phyloP scores from a whole-genome alignment of 1,284 basidiomycete genomes.

The Cutaneotrichosporon sp. region DNA sequence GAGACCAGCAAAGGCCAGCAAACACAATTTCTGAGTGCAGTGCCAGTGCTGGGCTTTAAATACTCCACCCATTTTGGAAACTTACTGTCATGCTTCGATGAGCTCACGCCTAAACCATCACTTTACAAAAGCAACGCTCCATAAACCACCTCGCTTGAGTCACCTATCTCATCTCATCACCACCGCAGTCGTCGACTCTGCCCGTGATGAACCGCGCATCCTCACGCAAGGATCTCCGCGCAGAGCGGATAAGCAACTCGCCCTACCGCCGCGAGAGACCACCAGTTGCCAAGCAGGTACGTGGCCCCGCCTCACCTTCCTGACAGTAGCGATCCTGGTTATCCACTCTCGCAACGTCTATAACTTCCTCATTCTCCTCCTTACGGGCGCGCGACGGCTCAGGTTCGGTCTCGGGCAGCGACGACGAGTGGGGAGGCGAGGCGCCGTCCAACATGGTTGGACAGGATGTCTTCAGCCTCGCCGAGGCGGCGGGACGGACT shows the following conservation, averaged over 20 bases:
- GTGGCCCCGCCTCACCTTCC: background rate
- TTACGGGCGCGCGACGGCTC: conserved; percentile 32
- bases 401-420: conserved; percentile 43
- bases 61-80: background rate
- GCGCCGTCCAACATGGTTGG: conserved; percentile 32
- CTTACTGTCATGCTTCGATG: background rate
- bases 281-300: background rate
- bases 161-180: background rate
- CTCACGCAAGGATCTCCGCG: conserved; percentile 33
- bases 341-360: conserved; percentile 15
- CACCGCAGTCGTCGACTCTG: background rate
- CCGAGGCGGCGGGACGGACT: conserved; percentile 33
- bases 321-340: conserved; percentile 10
- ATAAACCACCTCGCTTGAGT: background rate
- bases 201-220: conserved; percentile 38
- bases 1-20: too few relatives aligned
- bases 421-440: conserved; percentile 47
- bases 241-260: conserved; percentile 33
- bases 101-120: background rate
- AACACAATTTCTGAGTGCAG: too few relatives aligned
- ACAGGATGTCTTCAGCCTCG: conserved; percentile 41
- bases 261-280: conserved; percentile 31
- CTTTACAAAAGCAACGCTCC: background rate
- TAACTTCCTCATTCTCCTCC: conserved; percentile 34
- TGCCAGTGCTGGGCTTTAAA: background rate